Base-by-base conservation (phyloP, 768 basidiomycete genomes). In the Auriculariales sp. region DNA sequence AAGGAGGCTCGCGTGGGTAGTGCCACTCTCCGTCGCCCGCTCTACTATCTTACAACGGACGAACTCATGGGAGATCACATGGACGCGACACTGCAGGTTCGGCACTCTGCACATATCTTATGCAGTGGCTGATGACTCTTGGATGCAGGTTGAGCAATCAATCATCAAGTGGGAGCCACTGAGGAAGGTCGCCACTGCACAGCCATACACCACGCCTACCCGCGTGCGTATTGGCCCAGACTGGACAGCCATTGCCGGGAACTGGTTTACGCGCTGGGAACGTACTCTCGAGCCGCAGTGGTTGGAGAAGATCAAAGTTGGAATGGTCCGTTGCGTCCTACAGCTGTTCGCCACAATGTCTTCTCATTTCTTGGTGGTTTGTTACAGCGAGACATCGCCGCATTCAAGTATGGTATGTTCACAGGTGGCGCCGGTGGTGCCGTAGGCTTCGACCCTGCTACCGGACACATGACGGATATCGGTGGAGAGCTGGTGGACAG, bases 261-360 rank as follows among this genome's bases (percentile, higher is more conserved):
- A 44, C 39, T 44, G 39, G 39, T 44, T 44, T 19, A 44, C 39
- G 39, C 39, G 39, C 39, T 44, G 39, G 39, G 39, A 44, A 15
- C 39, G 39, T 25, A 44, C 39, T 4, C 39, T 44, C 22, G 39
- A 44, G 22, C 22, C 22, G 6, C 5, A 44, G 39, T 44, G 39
- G 39, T 25, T 44, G 22, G 39, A 44, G 39, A 44, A 44, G 24
- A 19, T 44, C 19, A 44, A 44, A 25, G 22, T 25, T 4, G 39
- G 39, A 5, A 44, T 44, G 39, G 39, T 44, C 9, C 15, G 39
- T 24, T 5, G 6, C 7, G 15, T 7, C 5, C 35, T 36, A 17
- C 35, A 12, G 35, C 5, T 32, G n/a, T n/a, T n/a, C n/a, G n/a
- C n/a, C n/a, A n/a, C 35, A 7, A 7, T 36, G 15, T 17, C 7